Evolutionary conservation across 371 early-diverging fungal genomes (phyloP), one percentile per base, ranked within the genome.

Genomic region (Mortierella sp.): DNA sequence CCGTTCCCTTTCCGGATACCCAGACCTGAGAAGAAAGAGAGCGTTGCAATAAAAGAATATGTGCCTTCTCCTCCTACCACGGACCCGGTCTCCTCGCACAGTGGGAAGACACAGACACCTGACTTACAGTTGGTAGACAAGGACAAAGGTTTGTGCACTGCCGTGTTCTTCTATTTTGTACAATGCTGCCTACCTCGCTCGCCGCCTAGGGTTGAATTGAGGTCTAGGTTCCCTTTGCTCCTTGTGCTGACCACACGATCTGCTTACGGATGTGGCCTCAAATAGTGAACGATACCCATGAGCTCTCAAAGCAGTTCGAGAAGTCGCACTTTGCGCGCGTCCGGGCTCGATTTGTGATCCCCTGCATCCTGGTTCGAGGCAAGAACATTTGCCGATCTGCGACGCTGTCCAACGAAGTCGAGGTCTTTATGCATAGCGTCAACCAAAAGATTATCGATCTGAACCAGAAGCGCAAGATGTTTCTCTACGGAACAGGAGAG

Each of bases 281-380:
- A n/a, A 68, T 77, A 86, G 86, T 86, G 70, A 86, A 86, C 27
- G 86, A 86, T 43, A 82, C 86, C 46, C 72, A 77, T 3, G 86
- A 86, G 77, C 74, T 86, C 38, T 74, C 82, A 10, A 82, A 80
- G 70, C 86, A 82, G 43, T 86, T 86, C 71, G 86, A 86, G 41
- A 86, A 86, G 27, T 86, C 86, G 14, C 86, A 86, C 32, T 86
- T 86, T 75, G 86, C 86, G 48, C 86, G 86, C 46, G 86, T 86
- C 46, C 73, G 86, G 27, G 86, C 86, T 6, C 79, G 86, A 35
- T 86, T 86, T 76, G 86, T 86, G 35, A 77, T 86, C 12, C 86
- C 86, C 11, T 86, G 86, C 54, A 86, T 86, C 24, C 78, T 86
- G 4, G 82, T 86, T 49, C 77, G 86, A 60, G 82, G 82, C 27